These are phyloP conservation scores for Paraconiothyrium brasiliense DNA, from an alignment of 2,329 filamentous ascomycete species.

Conservation along the genomic window DNA sequence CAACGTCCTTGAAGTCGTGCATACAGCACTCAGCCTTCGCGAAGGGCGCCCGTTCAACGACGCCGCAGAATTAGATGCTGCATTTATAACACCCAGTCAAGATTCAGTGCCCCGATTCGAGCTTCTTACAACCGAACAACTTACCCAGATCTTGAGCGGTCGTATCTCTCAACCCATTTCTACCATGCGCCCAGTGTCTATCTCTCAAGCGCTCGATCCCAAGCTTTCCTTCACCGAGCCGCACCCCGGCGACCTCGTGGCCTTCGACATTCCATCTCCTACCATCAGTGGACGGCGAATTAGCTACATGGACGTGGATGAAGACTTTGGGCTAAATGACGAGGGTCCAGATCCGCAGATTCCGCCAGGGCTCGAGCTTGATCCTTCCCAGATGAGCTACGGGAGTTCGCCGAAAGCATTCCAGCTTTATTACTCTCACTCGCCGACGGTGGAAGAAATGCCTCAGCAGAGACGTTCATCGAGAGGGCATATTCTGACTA, in stretches of 20 bases:
- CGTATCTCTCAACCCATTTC: conserved; percentile 36
- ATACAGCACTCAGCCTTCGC: conserved; percentile 47
- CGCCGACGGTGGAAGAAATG: not conserved
- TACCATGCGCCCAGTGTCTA: conserved; percentile 35
- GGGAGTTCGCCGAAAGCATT: conserved; percentile 4
- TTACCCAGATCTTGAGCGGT: conserved; percentile 47
- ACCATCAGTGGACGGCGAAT: conserved; percentile 41
- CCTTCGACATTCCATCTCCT: conserved; percentile 34
- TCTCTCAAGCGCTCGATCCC: conserved; percentile 26
- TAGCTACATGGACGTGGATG: conserved; percentile 50
- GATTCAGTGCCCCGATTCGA: conserved; percentile 46
- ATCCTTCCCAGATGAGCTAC: conserved; percentile 6
- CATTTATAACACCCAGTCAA: conserved; percentile 45
- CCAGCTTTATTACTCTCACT: conserved; percentile 8
- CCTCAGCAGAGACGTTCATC: conserved; percentile 2
- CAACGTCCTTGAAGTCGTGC: conserved; percentile 46
- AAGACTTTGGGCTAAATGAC: conserved; percentile 35
- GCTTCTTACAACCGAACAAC: conserved; percentile 42
- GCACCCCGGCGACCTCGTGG: conserved; percentile 30
- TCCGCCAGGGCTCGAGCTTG: conserved; percentile 6
- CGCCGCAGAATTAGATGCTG: conserved; percentile 28
- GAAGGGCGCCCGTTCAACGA: conserved; percentile 22
- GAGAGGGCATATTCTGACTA: conserved; percentile 5
- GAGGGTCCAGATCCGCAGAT: conserved; percentile 15
- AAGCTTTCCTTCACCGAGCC: conserved; percentile 30